A percentile compares a stretch with the other conserved stretches of the same genome.
These are phyloP conservation scores for Wickerhamomyces silvicola DNA, from an alignment of 805 yeast genomes.

Conservation along the genomic window DNA sequence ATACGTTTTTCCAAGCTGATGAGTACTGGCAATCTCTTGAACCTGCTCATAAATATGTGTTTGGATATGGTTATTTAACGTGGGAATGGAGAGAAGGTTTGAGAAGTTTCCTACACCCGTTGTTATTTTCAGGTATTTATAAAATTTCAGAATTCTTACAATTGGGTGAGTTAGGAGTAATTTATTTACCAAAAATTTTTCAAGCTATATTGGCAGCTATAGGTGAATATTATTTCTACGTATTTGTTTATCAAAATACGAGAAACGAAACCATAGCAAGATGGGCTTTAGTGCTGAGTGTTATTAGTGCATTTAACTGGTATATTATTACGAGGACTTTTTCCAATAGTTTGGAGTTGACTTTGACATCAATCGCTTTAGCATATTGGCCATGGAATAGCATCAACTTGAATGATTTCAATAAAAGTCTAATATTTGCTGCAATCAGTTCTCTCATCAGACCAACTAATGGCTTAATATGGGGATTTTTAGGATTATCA, in stretches of 20 bases:
- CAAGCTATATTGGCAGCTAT: constrained; percentile 66
- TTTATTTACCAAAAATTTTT: constrained; percentile 54
- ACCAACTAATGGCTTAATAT: constrained; percentile 77
- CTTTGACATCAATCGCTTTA: constrained; percentile 59
- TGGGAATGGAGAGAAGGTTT: constrained; percentile 91
- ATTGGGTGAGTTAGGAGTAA: constrained; percentile 34
- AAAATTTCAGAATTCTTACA: constrained; percentile 26
- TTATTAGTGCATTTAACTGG: constrained; percentile 76
- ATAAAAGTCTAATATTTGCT: constrained; percentile 43
- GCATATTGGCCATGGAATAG: constrained; percentile 64
- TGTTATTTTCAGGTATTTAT: constrained; percentile 50
- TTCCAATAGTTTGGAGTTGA: constrained; percentile 76
- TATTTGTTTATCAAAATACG: constrained; percentile 35
- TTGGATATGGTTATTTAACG: constrained; percentile 75
- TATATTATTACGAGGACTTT: constrained; percentile 76
- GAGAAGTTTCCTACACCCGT: constrained; percentile 76
- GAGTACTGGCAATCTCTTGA: constrained; percentile 92
- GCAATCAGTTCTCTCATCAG: constrained; percentile 63
- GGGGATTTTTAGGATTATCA: constrained; percentile 56
- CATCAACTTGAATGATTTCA: constrained; percentile 17
- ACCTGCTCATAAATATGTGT: constrained; percentile 75
- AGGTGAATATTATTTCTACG: constrained; percentile 59
- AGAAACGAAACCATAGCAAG: constrained; percentile 30
- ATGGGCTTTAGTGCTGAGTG: constrained; percentile 41
- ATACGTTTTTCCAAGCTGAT: constrained; percentile 91